Conservation (phyloP, 805 yeast species). For the Pichia deserticola region DNA sequence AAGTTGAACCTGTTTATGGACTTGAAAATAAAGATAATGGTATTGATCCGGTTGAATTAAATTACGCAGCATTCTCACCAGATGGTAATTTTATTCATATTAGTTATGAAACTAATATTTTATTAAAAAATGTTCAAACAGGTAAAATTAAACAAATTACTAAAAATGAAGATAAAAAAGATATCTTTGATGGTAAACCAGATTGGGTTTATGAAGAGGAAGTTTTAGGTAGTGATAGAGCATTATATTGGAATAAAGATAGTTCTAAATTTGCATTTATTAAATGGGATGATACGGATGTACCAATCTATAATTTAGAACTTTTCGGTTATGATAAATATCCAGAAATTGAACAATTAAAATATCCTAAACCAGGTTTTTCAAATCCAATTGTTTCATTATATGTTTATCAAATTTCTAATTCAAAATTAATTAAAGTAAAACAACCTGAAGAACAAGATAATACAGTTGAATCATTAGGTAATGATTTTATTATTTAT, state of each 20-base stretch:
- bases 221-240: constrained; percentile 48
- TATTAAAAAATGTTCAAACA: constrained; percentile 32
- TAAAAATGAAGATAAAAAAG: constrained; percentile 39
- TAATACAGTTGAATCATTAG: constrained; percentile 14
- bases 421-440: constrained; percentile 19
- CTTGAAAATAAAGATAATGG: constrained; percentile 20
- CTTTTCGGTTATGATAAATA: constrained; percentile 40
- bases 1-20: constrained; percentile 17
- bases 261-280: constrained; percentile 50
- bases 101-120: constrained; percentile 50
- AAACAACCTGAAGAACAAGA: constrained; percentile 19
- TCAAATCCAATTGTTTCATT: constrained; percentile 49
- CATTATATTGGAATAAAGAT: constrained; percentile 70
- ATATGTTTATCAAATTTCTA: constrained; percentile 32
- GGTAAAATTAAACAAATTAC: constrained; percentile 32
- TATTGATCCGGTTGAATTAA: constrained; percentile 25
- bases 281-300: constrained; percentile 52
- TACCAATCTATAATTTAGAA: constrained; percentile 45
- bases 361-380: constrained; percentile 71
- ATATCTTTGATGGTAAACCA: constrained; percentile 59
- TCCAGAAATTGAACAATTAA: constrained; percentile 39
- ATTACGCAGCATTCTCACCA: constrained; percentile 62
- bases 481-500: constrained; percentile 49
- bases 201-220: constrained; percentile 89
- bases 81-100: constrained; percentile 47